Conservation (phyloP, 1,139 yeast genomes). For the Yamadazyma triangularis region DNA sequence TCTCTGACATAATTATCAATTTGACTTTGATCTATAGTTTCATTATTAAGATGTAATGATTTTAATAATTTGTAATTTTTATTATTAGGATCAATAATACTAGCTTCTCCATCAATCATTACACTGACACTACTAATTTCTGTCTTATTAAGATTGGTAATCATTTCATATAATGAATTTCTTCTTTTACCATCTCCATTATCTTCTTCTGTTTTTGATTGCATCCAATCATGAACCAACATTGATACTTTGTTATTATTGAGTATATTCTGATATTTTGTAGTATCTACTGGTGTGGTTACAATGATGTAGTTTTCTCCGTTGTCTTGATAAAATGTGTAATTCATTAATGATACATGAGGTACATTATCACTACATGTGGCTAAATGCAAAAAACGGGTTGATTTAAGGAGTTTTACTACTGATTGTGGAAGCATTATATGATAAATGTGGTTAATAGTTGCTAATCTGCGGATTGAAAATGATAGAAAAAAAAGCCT, state of each 20-base stretch:
- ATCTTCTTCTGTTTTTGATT: slow-evolving; percentile 37
- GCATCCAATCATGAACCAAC: slow-evolving; percentile 83
- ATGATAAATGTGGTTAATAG: slow-evolving; percentile 3
- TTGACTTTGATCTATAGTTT: slow-evolving; percentile 68
- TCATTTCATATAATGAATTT: slow-evolving; percentile 52
- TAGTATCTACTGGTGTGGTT: slow-evolving; percentile 65
- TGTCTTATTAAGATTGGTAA: slow-evolving; percentile 69
- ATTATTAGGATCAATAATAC: slow-evolving; percentile 38
- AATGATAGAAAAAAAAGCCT: too few species aligned
- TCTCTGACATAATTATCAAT: slow-evolving; percentile 46
- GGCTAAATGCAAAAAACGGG: slow-evolving; percentile 75
- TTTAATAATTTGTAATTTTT: slow-evolving; percentile 51
- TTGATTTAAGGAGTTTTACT: slow-evolving; percentile 46
- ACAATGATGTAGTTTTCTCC: slow-evolving; percentile 53
- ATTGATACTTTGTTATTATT: slow-evolving; percentile 73
- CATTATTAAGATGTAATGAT: slow-evolving; percentile 53
- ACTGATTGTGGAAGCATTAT: slow-evolving; percentile 54
- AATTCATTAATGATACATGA: slow-evolving; percentile 86
- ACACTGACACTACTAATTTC: slow-evolving; percentile 76
- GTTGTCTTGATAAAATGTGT: slow-evolving; percentile 50
- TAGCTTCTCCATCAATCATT: slow-evolving; percentile 70
- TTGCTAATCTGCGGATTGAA: too few species aligned
- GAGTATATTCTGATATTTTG: slow-evolving; percentile 62
- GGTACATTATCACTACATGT: slow-evolving; percentile 68
- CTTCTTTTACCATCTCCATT: slow-evolving; percentile 22